These are phyloP conservation scores for Amphirosellinia nigrospora DNA, from an alignment of 495 filamentous ascomycete species.

Conservation along the genomic window DNA sequence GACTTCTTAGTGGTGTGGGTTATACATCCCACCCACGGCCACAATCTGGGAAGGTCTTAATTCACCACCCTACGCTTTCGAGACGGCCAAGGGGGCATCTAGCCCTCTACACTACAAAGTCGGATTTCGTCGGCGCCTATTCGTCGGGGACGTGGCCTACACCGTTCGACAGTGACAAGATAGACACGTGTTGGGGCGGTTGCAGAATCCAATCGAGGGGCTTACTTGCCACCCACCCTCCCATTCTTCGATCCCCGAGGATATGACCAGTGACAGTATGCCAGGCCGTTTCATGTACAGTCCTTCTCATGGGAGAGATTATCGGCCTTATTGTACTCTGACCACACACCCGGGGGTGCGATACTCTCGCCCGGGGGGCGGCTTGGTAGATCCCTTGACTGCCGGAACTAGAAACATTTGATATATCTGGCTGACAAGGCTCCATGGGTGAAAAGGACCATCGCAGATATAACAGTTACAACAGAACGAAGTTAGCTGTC, in stretches of 20 bases:
- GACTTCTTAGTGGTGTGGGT: slow-evolving; percentile 1
- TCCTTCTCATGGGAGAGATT: neutral
- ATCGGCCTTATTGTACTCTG: neutral
- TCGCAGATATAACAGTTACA: neutral
- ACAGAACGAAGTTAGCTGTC: neutral
- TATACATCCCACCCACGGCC: slow-evolving; percentile 1
- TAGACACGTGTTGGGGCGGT: neutral
- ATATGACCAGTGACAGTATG: neutral
- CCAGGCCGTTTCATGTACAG: slow-evolving; percentile 12
- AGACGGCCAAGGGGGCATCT: neutral
- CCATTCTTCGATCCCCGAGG: slow-evolving; percentile 14
- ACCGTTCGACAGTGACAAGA: neutral
- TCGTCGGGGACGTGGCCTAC: neutral
- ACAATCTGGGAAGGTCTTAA: neutral
- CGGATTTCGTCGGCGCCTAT: neutral
- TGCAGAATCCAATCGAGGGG: slow-evolving; percentile 9
- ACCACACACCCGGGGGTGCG: neutral
- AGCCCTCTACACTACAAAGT: neutral
- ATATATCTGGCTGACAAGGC: neutral
- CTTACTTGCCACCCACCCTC: neutral
- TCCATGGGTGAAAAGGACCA: neutral
- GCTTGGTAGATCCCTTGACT: slow-evolving; percentile 14
- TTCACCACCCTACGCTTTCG: slow-evolving; percentile 5
- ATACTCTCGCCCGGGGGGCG: neutral
- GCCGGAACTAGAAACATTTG: neutral